Base-by-base conservation (phyloP, 169 alveolate species). In the Eimeria brunetti region DNA sequence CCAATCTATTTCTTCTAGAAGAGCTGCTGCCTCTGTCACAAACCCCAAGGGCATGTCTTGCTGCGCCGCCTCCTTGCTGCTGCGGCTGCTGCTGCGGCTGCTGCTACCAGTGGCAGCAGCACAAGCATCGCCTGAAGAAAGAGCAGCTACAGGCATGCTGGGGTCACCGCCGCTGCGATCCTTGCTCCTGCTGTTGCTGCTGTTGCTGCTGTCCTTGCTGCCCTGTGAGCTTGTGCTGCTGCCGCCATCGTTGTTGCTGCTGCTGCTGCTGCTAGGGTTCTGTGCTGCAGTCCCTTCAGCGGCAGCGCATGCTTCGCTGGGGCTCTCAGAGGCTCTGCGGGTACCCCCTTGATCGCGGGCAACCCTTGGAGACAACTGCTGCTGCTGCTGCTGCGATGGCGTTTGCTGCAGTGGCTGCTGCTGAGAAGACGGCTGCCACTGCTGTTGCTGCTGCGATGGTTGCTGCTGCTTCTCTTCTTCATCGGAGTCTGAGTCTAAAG, bases 121-220 rank as follows among this genome's bases (percentile, higher is more conserved):
- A 8, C 36, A 73, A 12, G 62, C 60, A 46, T 36, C 56, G 84
- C 84, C 44, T 38, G 84, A 75, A 24, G 88, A 9, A 64, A 3
- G 88, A 64, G 36, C 62, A n/a, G 67, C 67, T 8, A 56, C 75
- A 33, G 36, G 24, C 58, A 49, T 27, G 30, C 53, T 33, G 51
- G 90, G 22, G 75, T 58, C 90, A 24, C 56, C 75, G 14, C 14
- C 56, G 18, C 53, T 20, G 30, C 73, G 51, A 30, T 8, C 73
- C 53, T 46, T n/a, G 58, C 73, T 33, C n/a, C n/a, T n/a, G 18
- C 90, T 53, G 75, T 20, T 53, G 89, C 53, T 81, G 89, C 89
- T 78, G 69, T 5, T 80, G 69, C 88, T 83, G 90, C 90, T 67
- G 78, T 36, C n/a, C 22, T 36, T 83, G 90, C 90, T 83, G 90